phyloP scores from a whole-genome alignment of 495 filamentous ascomycete genomes.

The Xylaria flabelliformis region DNA sequence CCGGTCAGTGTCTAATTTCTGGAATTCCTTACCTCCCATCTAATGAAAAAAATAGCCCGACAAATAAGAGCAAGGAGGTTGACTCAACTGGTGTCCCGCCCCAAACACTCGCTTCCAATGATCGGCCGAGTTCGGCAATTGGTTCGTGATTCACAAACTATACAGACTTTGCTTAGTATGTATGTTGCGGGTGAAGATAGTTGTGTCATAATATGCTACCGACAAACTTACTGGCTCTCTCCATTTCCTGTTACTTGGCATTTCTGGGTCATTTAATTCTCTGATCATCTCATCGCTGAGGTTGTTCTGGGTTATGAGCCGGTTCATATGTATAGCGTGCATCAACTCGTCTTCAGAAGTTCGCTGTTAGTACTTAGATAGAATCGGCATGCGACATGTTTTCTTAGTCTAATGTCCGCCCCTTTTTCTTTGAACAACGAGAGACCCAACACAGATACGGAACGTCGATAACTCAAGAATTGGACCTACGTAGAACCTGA shows the following conservation, averaged over 20 bases:
- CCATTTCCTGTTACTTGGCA: fast-evolving
- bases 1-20: neutral
- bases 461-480: neutral
- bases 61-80: neutral
- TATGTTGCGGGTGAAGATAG: neutral
- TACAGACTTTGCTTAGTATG: neutral
- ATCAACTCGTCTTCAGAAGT: conserved; percentile 2
- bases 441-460: neutral
- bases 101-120: neutral
- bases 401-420: neutral
- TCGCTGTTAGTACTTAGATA: neutral
- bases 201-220: neutral
- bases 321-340: neutral
- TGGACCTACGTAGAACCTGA: conserved; percentile 2
- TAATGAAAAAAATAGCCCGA: neutral
- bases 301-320: neutral
- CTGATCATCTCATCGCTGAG: neutral
- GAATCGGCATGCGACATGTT: neutral
- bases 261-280: neutral
- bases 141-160: conserved; percentile 6
- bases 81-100: conserved; percentile 14
- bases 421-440: neutral
- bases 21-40: neutral
- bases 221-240: neutral
- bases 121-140: conserved; percentile 11